A percentile compares a stretch with the other conserved stretches of the same genome.
Evolutionary conservation across 208 protist genomes (phyloP).

Genomic region (Naegleria fowleri): DNA sequence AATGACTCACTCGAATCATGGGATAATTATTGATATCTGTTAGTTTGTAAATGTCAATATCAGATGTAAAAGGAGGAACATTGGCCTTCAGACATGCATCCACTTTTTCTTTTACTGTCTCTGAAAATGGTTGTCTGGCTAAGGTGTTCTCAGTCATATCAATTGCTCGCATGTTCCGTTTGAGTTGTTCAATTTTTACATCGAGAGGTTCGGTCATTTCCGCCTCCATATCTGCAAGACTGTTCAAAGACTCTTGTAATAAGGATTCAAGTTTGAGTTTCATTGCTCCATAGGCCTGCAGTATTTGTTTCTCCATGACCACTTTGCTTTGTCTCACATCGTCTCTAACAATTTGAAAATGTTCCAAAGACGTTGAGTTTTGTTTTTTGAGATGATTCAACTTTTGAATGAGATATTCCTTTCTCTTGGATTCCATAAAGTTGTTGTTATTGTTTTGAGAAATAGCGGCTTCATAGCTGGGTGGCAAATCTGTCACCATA

Average conservation of each 20-base stretch:
- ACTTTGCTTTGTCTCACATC: not conserved
- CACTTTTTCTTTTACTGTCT: not conserved
- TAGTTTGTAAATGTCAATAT: not conserved
- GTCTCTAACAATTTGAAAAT: not conserved
- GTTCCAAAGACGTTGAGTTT: not conserved
- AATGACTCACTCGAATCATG: not conserved
- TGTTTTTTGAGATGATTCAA: not conserved
- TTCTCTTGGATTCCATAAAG: not conserved
- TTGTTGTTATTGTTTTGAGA: not conserved
- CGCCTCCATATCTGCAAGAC: not conserved
- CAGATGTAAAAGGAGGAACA: not conserved
- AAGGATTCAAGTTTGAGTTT: not conserved
- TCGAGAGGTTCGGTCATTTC: not conserved
- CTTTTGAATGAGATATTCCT: not conserved
- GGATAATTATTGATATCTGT: not conserved
- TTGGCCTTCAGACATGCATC: not conserved
- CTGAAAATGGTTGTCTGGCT: not conserved
- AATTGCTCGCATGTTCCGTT: not conserved
- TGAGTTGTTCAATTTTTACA: not conserved
- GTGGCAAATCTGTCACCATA: not conserved
- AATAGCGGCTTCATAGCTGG: not conserved
- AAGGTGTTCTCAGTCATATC: not conserved
- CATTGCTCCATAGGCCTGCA: not conserved
- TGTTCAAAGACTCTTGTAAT: not conserved
- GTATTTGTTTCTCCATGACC: not conserved